A percentile compares a stretch with the other conserved stretches of the same genome.
Evolutionary conservation across 805 yeast genomes (phyloP).

Genomic region (Candida nemodendra): DNA sequence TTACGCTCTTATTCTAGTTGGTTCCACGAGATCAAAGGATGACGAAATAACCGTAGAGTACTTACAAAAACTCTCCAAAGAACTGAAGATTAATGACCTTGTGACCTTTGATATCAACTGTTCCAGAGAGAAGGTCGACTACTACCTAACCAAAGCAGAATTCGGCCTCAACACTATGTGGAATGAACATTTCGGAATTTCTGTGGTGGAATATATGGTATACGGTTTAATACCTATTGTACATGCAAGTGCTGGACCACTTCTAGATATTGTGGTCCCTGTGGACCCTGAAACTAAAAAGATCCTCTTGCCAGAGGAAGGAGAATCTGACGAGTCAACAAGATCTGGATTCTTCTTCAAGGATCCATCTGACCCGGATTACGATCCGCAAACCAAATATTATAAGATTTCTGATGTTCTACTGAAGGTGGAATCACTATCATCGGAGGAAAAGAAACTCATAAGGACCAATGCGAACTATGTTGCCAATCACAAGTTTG

Average conservation of each 20-base stretch:
- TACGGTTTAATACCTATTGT: constrained; percentile 85
- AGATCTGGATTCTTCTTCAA: constrained; percentile 81
- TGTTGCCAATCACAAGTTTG: constrained; percentile 29
- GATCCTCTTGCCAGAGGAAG: constrained; percentile 10
- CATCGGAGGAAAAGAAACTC: constrained; percentile 8
- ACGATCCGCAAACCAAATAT: constrained; percentile 17
- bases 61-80: constrained; percentile 45
- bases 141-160: constrained; percentile 52
- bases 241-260: constrained; percentile 96
- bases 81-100: constrained; percentile 40
- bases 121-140: constrained; percentile 59
- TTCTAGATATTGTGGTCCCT: constrained; percentile 75
- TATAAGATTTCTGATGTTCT: constrained; percentile 50
- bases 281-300: constrained; percentile 34
- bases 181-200: constrained; percentile 99
- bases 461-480: constrained; percentile 23
- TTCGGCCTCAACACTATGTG: constrained; percentile 96
- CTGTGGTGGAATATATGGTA: constrained; percentile 89
- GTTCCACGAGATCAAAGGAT: constrained; percentile 71
- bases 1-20: constrained; percentile 64
- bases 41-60: constrained; percentile 61
- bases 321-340: constrained; percentile 24
- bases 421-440: constrained; percentile 25
- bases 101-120: constrained; percentile 58
- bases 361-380: constrained; percentile 72